Evolutionary conservation across 2,329 filamentous ascomycete genomes (phyloP), one percentile per base, ranked within the genome.

Genomic region (Pseudocercospora fuligena): DNA sequence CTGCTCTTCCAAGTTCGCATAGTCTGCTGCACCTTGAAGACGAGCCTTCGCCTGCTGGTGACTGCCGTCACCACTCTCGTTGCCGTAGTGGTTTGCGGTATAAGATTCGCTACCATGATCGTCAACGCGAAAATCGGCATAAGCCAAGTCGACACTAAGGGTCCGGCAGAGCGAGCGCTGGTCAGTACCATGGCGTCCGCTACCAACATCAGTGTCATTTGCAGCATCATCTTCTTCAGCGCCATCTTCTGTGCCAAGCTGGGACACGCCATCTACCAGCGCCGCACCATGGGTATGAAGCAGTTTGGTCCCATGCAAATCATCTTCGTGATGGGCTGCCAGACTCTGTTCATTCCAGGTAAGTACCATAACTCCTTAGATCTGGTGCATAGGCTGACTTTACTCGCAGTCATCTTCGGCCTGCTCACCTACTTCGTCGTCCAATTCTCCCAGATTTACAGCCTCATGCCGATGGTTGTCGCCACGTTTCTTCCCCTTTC

Each of bases 291-390:
- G 66, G 87, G 87, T 1, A 80, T 90, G 73, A 83, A 80, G 63
- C 84, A 87, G 63, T 90, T 89, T 73, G 87, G 87, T 9, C 86
- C 87, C 1, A 87, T 91, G 82, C 87, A 89, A 71, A 84, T 89
- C 64, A 86, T 91, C 67, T 89, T 89, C 75, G 84, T 90, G 72
- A 89, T 90, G 84, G 86, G 87, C 57, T 88, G 86, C 68, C 88
- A 90, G 78, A 90, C 88, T 1, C 83, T 91, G 82, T 74, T 88
- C 36, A 81, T 90, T 68, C 89, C 89, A 74, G 85, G 88, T 89
- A 80, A 78, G 82, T 74, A 14, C 43, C 8, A 31, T n/a, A 53
- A 23, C 61, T 25, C 40, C 57, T 63, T 61, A 36, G 6, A 29
- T 21, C 8, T 12, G 7, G 14, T 36, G 69, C 61, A 53, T 66